These are phyloP conservation scores for Boletus subluridellus DNA, from an alignment of 1,284 basidiomycete species.

Conservation along the genomic window DNA sequence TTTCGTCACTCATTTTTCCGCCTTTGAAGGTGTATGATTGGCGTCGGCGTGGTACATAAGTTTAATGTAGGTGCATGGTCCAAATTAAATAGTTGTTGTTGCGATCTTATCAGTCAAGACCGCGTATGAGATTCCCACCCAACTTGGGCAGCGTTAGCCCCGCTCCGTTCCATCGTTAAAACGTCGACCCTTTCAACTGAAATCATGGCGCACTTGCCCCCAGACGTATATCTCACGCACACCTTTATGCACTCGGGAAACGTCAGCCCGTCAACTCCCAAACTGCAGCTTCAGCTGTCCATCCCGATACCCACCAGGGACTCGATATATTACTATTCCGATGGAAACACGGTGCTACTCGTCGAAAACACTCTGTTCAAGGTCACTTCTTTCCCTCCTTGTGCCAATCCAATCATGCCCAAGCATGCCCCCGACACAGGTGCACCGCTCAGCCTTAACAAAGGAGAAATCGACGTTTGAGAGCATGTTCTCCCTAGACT, in stretches of 20 bases:
- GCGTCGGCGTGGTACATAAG: constrained; percentile 5
- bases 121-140: constrained; percentile 21
- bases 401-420: constrained; percentile 5
- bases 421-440: constrained; percentile 31
- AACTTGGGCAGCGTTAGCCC: neutral
- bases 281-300: constrained; percentile 34
- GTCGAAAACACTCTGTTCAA: constrained; percentile 49
- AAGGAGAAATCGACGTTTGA: constrained; percentile 53
- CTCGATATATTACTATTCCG: constrained; percentile 32
- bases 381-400: constrained; percentile 30
- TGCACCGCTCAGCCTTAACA: constrained; percentile 48
- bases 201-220: constrained; percentile 31
- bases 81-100: neutral
- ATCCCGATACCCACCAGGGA: constrained; percentile 35
- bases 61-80: constrained; percentile 13
- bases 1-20: constrained; percentile 4
- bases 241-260: constrained; percentile 35
- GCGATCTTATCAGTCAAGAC: constrained; percentile 18
- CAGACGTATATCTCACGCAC: constrained; percentile 33
- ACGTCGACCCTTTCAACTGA: constrained; percentile 1
- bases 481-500: constrained; percentile 49
- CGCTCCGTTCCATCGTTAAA: constrained; percentile 7
- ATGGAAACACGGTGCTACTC: constrained; percentile 47
- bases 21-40: constrained; percentile 1
- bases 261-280: constrained; percentile 33